Evolutionary conservation across 2,329 filamentous ascomycete genomes (phyloP), one percentile per base, ranked within the genome.

Genomic region (Dothiorella sarmentorum): DNA sequence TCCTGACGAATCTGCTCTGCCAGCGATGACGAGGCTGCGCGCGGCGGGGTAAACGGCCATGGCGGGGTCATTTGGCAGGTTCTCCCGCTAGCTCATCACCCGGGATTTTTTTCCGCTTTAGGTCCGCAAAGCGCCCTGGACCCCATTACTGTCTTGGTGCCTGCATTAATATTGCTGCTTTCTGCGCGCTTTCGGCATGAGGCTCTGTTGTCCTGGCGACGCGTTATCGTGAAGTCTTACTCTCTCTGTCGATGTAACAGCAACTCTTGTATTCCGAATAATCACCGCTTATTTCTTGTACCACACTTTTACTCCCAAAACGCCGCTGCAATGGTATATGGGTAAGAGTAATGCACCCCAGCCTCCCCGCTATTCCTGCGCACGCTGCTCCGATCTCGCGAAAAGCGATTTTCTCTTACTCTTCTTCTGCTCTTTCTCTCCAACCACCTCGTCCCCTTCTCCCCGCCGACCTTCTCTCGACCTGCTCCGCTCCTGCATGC

Each of bases 401-500:
- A 45, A 35, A 15, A 27, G 26, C 11, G 40, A 47, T 20, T 37
- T 56, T 37, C 60, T 53, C 57, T 57, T 57, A 22, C 31, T 47
- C 42, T 57, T 57, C 40, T 37, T 44, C 22, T 26, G 27, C 35
- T 51, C 53, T 27, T 61, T 42, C 37, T n/a, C n/a, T n/a, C n/a
- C n/a, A n/a, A n/a, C n/a, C n/a, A n/a, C n/a, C n/a, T n/a, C n/a
- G n/a, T n/a, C n/a, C 29, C 58, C 18, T 42, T 55, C 22, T 11
- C 24, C 17, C 35, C 40, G 26, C 22, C 15, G 11, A 13, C 51
- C 6, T 27, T 15, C 17, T 44, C 65, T 49, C 44, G 42, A 42
- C 27, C 53, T 37, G 40, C 67, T 70, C 18, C 68, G 31, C 59
- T 49, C 57, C 45, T 43, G 29, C 17, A 29, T 56, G 38, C 55